These are phyloP conservation scores for Colletotrichum tropicicola DNA, from an alignment of 2,329 filamentous ascomycete species.

Conservation along the genomic window DNA sequence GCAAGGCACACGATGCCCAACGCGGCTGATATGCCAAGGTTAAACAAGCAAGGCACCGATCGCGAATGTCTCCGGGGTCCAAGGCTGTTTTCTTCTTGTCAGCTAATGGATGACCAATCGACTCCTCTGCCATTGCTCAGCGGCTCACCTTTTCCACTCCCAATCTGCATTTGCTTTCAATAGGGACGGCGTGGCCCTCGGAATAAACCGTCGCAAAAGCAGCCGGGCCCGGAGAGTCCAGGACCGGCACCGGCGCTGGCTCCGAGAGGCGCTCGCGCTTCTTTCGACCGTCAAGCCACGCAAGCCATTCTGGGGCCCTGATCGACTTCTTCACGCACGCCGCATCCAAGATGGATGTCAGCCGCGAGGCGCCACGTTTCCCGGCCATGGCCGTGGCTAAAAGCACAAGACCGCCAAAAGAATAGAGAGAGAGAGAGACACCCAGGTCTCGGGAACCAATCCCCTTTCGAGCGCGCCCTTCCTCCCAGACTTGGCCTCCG, in stretches of 20 bases:
- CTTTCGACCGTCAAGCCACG: background rate
- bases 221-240: no score
- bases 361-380: no score
- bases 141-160: no score
- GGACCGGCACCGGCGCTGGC: background rate
- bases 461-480: background rate
- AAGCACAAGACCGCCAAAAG: no score
- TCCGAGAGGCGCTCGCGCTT: background rate
- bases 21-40: background rate
- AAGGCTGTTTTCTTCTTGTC: no score
- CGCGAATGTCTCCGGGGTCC: no score
- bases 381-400: background rate
- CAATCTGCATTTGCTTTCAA: no score
- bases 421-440: no score
- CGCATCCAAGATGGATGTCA: background rate
- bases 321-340: background rate
- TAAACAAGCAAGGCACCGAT: background rate
- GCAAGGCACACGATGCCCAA: background rate
- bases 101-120: no score
- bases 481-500: background rate
- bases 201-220: background rate
- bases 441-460: constrained; percentile 6
- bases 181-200: background rate
- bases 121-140: no score
- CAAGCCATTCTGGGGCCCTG: background rate